Conservation (phyloP, 1,139 yeast genomes). For the Zygosaccharomyces pseudobailii region DNA sequence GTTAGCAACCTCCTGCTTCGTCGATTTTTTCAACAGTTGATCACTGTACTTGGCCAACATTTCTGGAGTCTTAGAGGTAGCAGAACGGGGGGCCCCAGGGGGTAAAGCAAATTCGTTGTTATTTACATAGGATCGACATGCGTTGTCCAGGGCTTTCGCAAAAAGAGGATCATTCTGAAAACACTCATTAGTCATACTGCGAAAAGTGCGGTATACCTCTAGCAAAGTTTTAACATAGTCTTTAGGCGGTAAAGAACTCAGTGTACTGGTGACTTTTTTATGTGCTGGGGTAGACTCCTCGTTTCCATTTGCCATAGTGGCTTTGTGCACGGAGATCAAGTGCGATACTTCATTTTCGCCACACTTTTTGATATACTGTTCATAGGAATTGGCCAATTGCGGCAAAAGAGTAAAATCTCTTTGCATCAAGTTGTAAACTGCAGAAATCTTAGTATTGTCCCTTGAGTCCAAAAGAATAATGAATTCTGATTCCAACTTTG, state of each 20-base stretch:
- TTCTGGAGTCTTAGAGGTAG: constrained; percentile 76
- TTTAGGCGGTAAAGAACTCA: constrained; percentile 46
- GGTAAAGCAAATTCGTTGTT: constrained; percentile 76
- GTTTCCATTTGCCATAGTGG: constrained; percentile 14
- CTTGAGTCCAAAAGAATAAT: constrained; percentile 67
- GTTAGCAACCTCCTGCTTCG: constrained; percentile 56
- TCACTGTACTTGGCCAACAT: constrained; percentile 87
- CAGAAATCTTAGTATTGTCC: constrained; percentile 69
- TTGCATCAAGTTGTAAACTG: constrained; percentile 71
- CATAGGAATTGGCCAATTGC: constrained; percentile 61
- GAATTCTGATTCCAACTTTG: constrained; percentile 73
- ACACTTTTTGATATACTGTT: constrained; percentile 58
- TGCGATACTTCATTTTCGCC: constrained; percentile 30
- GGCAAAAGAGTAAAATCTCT: constrained; percentile 57
- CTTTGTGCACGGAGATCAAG: constrained; percentile 24
- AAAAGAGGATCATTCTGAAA: constrained; percentile 75
- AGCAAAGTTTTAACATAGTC: constrained; percentile 75
- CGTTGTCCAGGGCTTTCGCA: constrained; percentile 83
- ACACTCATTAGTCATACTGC: constrained; percentile 60
- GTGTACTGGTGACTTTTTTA: constrained; percentile 15
- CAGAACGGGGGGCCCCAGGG: constrained; percentile 42
- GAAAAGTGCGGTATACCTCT: constrained; percentile 47
- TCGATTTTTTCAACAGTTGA: constrained; percentile 68
- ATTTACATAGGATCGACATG: constrained; percentile 83
- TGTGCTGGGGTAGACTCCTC: constrained; percentile 13